These are phyloP conservation scores for Pugionium dolabratum DNA, from an alignment of 345 rosid species.

Conservation along the genomic window DNA sequence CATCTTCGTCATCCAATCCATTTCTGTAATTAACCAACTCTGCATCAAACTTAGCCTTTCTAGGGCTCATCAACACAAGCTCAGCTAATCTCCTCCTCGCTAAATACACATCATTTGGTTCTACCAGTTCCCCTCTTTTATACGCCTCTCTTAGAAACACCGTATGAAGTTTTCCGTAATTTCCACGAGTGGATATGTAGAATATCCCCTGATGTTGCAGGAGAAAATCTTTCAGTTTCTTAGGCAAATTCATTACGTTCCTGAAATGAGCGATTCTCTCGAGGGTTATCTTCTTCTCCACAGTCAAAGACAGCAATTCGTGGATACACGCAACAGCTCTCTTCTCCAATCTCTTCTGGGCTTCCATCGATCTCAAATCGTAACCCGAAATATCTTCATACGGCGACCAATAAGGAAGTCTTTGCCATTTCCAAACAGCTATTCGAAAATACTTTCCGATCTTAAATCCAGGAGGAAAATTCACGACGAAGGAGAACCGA, in stretches of 20 bases:
- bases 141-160: constrained; percentile 89
- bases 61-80: constrained; percentile 72
- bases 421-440: constrained; percentile 98
- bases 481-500: constrained; percentile 77
- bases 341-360: constrained; percentile 93
- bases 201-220: constrained; percentile 93
- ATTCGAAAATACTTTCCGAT: constrained; percentile 81
- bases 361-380: constrained; percentile 85
- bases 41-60: constrained; percentile 61
- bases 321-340: constrained; percentile 90
- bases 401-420: constrained; percentile 93
- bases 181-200: constrained; percentile 91
- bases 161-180: constrained; percentile 88
- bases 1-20: constrained; percentile 52
- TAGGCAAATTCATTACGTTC: constrained; percentile 74
- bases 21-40: constrained; percentile 66
- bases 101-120: constrained; percentile 76
- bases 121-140: constrained; percentile 75
- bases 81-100: constrained; percentile 83
- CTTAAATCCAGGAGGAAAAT: constrained; percentile 94
- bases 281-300: constrained; percentile 84
- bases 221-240: constrained; percentile 81
- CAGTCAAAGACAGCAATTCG: constrained; percentile 74
- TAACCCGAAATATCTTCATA: constrained; percentile 85
- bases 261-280: constrained; percentile 95